phyloP scores from a whole-genome alignment of 2,329 filamentous ascomycete species.

The Microsporum ferrugineum region DNA sequence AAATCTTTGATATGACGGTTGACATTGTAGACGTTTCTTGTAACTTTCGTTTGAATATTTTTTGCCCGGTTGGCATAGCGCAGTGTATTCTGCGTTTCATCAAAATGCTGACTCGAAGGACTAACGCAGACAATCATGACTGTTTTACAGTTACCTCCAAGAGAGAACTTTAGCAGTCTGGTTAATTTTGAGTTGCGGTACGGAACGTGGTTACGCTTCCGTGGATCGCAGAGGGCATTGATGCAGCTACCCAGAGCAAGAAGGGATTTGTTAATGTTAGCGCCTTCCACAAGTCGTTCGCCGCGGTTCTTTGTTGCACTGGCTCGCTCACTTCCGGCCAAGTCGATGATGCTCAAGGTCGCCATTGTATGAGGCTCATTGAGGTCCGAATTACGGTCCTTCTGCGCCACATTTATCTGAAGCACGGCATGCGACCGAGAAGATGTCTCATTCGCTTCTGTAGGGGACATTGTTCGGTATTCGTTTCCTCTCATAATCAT shows the following conservation, averaged over 20 bases:
- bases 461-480: constrained; percentile 88
- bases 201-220: constrained; percentile 85
- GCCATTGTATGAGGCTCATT: constrained; percentile 97
- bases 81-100: constrained; percentile 95
- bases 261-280: constrained; percentile 98
- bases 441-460: constrained; percentile 92
- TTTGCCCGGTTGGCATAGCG: constrained; percentile 96
- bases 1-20: constrained; percentile 99
- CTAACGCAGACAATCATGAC: constrained; percentile 99
- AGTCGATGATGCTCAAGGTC: constrained; percentile 92
- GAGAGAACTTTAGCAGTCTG: constrained; percentile 85
- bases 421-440: constrained; percentile 94
- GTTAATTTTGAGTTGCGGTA: constrained; percentile 98
- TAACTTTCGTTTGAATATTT: constrained; percentile 99
- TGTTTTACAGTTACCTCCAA: constrained; percentile 95
- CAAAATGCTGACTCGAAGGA: constrained; percentile 89
- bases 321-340: constrained; percentile 89
- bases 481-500: constrained; percentile 96
- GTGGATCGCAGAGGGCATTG: constrained; percentile 88
- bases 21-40: constrained; percentile 97
- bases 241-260: constrained; percentile 93
- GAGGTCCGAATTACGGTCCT: constrained; percentile 81
- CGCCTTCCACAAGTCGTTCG: constrained; percentile 80
- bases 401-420: constrained; percentile 91
- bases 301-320: constrained; percentile 95